phyloP scores from a whole-genome alignment of 2,329 filamentous ascomycete genomes.

The Sporothrix brasiliensis region DNA sequence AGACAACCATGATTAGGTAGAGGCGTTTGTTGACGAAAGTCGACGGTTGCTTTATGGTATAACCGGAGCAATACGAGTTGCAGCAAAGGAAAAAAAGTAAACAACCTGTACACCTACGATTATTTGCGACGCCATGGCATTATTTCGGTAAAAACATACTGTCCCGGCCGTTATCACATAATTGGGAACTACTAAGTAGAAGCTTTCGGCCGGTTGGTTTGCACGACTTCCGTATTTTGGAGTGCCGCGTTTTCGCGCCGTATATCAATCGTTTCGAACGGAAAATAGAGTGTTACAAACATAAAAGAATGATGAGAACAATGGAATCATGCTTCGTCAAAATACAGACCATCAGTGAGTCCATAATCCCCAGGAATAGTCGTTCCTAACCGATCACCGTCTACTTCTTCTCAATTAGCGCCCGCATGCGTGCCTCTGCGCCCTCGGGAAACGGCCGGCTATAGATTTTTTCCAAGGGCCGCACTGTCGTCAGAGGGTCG shows the following conservation, averaged over 20 bases:
- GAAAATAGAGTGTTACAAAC: neutral
- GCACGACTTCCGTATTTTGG: neutral
- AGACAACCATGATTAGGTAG: neutral
- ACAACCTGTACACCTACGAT: neutral
- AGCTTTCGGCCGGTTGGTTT: no score
- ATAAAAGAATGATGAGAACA: neutral
- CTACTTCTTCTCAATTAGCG: constrained; percentile 25
- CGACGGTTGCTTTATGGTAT: neutral
- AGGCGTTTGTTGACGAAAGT: neutral
- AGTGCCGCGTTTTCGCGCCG: neutral
- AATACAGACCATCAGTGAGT: neutral
- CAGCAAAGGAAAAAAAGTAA: neutral
- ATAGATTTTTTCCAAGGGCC: constrained; percentile 39
- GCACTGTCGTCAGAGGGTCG: constrained; percentile 52
- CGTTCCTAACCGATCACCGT: no score
- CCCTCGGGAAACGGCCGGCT: constrained; percentile 39
- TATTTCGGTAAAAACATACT: neutral
- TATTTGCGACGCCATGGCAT: neutral
- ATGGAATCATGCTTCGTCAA: constrained; percentile 13
- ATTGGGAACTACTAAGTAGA: neutral
- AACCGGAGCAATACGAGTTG: neutral
- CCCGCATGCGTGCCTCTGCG: constrained; percentile 47
- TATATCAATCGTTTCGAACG: neutral
- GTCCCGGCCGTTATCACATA: neutral
- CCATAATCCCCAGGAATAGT: no score